Evolutionary conservation across 1,284 basidiomycete genomes (phyloP), one percentile per base, ranked within the genome.

Genomic region (Vanrija sp.): DNA sequence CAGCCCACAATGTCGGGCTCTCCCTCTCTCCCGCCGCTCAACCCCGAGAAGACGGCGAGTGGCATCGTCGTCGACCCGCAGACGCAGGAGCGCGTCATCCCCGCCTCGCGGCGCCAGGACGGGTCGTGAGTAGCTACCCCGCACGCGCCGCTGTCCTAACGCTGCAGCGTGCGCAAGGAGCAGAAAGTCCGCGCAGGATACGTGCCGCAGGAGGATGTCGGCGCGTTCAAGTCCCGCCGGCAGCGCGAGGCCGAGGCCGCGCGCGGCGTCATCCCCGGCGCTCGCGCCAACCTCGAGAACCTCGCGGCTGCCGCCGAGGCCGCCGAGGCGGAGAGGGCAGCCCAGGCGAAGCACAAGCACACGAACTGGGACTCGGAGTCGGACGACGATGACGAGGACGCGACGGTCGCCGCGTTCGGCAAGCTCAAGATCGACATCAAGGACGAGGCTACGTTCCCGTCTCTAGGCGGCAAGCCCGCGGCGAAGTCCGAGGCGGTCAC

Each of bases 141-240:
- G 18, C n/a, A 42, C 19, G 28, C 44, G 15, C 16, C n/a, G 29
- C 29, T 2, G 21, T 28, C 6, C 51, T 49, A 45, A 52, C 26
- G 15, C 4, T 9, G 38, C 45, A 96, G 93, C 46, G 76, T 91
- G 21, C 86, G 94, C 55, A 96, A 94, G 75, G 85, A 96, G 73
- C 80, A 89, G 60, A 94, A 88, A 78, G 87, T 98, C 63, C 83
- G 92, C 34, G 92, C 92, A 0, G 94, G 94, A 1, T 98, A 86
- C 76, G 95, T 91, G 1, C 94, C 94, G 0, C 89, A 91, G 72
- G 94, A 98, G 75, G 94, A 98, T 77, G 83, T 96, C 14, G 81
- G 82, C 34, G 85, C 86, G 40, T 98, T 94, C 75, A 83, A 91
- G 46, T 84, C 88, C 21, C 81, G 85, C 45, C 83, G 85, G 38